Percentiles rank a stretch among this genome's conserved stretches.
Conservation (phyloP, 208 protist genomes). For the Trypanosoma scelopori region DNA sequence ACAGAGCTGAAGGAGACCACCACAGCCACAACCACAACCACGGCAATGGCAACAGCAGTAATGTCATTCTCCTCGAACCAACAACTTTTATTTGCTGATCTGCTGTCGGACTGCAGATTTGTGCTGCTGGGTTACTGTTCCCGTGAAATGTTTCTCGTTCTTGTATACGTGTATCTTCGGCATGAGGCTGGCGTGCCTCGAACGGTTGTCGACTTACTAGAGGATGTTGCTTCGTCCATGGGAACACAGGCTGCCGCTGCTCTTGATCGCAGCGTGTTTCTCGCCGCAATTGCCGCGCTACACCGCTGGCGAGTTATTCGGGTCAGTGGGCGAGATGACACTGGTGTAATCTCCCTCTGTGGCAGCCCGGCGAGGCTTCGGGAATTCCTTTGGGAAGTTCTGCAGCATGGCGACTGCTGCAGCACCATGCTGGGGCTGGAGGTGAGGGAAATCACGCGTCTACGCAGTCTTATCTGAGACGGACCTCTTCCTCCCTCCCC, state of each 20-base stretch:
- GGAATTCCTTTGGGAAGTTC: conserved; percentile 45
- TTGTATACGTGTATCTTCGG: conserved; percentile 63
- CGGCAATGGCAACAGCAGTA: not conserved
- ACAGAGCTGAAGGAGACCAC: not conserved
- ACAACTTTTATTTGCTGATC: conserved; percentile 29
- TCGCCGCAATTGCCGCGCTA: conserved; percentile 45
- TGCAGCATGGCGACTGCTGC: conserved; percentile 46
- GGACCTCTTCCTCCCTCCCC: not conserved
- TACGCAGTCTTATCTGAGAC: conserved; percentile 56
- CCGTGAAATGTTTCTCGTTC: conserved; percentile 50
- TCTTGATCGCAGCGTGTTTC: conserved; percentile 59
- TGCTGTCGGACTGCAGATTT: conserved; percentile 49
- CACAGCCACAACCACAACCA: not conserved
- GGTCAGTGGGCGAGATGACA: conserved; percentile 19
- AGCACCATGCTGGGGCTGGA: conserved; percentile 54
- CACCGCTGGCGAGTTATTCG: conserved; percentile 55
- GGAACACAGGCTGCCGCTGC: conserved; percentile 64
- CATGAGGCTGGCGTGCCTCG: conserved; percentile 46
- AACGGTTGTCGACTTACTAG: conserved; percentile 63
- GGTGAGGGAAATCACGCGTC: conserved; percentile 54
- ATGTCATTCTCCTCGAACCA: not conserved
- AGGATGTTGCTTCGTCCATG: conserved; percentile 72
- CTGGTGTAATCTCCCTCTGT: conserved; percentile 40
- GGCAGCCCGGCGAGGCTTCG: conserved; percentile 48
- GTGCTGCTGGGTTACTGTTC: conserved; percentile 59